These are phyloP conservation scores for Acorus calamus DNA, from an alignment of 106 monocot species.

Conservation along the genomic window DNA sequence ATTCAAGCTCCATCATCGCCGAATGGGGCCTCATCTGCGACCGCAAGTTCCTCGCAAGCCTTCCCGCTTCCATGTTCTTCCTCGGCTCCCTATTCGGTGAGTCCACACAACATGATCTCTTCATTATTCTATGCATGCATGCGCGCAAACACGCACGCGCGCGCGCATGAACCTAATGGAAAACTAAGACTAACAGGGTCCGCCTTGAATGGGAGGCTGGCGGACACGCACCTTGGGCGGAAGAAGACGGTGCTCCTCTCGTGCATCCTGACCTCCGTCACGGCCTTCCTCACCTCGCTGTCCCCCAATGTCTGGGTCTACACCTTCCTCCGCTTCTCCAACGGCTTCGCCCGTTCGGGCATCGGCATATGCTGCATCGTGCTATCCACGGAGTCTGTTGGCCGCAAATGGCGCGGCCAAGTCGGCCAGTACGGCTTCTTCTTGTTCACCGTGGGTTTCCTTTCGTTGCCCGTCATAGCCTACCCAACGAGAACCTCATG, in stretches of 20 bases:
- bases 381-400: constrained; percentile 64
- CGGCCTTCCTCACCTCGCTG: constrained; percentile 52
- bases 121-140: too few species aligned
- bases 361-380: constrained; percentile 76
- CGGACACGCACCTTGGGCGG: constrained; percentile 50
- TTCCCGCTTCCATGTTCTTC: constrained; percentile 79
- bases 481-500: constrained; percentile 43
- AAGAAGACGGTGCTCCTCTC: constrained; percentile 66
- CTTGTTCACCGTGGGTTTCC: constrained; percentile 78
- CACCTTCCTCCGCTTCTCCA: constrained; percentile 58
- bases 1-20: constrained; percentile 47
- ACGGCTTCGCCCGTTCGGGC: constrained; percentile 68
- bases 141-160: too few species aligned
- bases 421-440: constrained; percentile 78
- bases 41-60: constrained; percentile 41
- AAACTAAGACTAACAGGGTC: constrained; percentile 22
- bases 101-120: neutral
- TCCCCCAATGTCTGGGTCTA: constrained; percentile 68
- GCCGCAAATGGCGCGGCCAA: constrained; percentile 62
- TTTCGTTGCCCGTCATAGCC: constrained; percentile 57
- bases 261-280: constrained; percentile 47
- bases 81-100: constrained; percentile 63
- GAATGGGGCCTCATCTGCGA: constrained; percentile 72
- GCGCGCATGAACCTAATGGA: too few species aligned
- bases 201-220: constrained; percentile 40